These are phyloP conservation scores for Pseudogymnoascus sp. DNA, from an alignment of 2,329 filamentous ascomycete genomes.

Conservation along the genomic window DNA sequence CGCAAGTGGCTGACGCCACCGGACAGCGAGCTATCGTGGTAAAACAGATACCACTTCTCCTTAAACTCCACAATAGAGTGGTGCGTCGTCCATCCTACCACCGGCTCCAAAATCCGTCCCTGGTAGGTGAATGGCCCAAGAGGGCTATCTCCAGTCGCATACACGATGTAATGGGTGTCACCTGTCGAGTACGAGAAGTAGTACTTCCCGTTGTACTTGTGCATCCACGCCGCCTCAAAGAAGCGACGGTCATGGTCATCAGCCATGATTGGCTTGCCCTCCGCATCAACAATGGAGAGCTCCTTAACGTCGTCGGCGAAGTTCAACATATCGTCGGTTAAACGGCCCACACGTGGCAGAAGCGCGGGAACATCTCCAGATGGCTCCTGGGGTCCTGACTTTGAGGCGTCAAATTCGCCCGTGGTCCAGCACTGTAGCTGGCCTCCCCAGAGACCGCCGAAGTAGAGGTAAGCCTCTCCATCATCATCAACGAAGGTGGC, in stretches of 20 bases:
- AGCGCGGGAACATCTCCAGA: constrained; percentile 52
- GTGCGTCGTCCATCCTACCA: constrained; percentile 75
- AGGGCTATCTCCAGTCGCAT: constrained; percentile 58
- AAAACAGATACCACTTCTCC: constrained; percentile 67
- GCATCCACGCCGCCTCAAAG: constrained; percentile 76
- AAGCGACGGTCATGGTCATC: constrained; percentile 69
- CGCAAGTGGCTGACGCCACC: constrained; percentile 63
- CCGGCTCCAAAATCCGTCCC: constrained; percentile 66
- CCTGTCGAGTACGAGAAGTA: constrained; percentile 75
- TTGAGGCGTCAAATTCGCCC: constrained; percentile 46
- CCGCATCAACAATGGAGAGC: constrained; percentile 55
- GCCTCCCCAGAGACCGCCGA: constrained; percentile 74
- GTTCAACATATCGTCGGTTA: constrained; percentile 58
- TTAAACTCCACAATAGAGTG: constrained; percentile 70
- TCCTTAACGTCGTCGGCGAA: constrained; percentile 52
- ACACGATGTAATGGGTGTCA: constrained; percentile 67
- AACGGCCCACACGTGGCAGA: constrained; percentile 56
- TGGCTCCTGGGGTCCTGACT: constrained; percentile 53
- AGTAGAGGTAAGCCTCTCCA: constrained; percentile 60
- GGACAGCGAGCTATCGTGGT: constrained; percentile 66
- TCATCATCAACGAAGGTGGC: constrained; percentile 71
- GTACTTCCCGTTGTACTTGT: constrained; percentile 62
- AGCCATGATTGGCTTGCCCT: constrained; percentile 52
- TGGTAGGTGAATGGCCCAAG: constrained; percentile 66
- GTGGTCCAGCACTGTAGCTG: constrained; percentile 70